Percentiles rank a stretch among this genome's conserved stretches.
phyloP scores from a whole-genome alignment of 2,329 filamentous ascomycete genomes.

The Cercospora zeina region DNA sequence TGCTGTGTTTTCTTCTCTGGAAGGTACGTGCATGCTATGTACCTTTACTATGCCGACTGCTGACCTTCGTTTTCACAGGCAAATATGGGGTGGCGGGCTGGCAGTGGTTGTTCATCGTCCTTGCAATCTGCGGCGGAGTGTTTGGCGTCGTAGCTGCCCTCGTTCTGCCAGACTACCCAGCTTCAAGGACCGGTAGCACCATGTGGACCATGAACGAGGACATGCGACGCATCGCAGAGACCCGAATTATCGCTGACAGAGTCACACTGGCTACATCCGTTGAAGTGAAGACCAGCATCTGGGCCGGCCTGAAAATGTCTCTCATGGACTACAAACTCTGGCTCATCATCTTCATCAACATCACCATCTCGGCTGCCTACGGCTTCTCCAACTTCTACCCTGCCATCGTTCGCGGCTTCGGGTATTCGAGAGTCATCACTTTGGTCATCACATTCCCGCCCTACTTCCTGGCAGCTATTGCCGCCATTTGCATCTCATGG shows the following conservation, averaged over 20 bases:
- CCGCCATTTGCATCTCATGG: constrained; percentile 57
- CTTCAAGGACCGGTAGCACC: constrained; percentile 22
- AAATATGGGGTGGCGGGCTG: constrained; percentile 44
- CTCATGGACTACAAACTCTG: constrained; percentile 55
- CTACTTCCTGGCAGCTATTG: constrained; percentile 58
- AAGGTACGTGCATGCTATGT: constrained; percentile 20
- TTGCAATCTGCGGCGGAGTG: not conserved
- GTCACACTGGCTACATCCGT: constrained; percentile 47
- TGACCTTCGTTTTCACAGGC: not conserved
- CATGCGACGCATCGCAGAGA: constrained; percentile 56
- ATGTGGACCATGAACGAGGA: constrained; percentile 48
- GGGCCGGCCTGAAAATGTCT: constrained; percentile 52
- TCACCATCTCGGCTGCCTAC: constrained; percentile 54
- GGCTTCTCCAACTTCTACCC: constrained; percentile 68
- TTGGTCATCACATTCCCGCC: constrained; percentile 59
- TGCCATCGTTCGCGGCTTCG: constrained; percentile 61
- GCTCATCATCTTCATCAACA: constrained; percentile 57
- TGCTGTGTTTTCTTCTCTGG: constrained; percentile 43
- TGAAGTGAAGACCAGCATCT: constrained; percentile 43
- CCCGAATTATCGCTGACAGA: constrained; percentile 52
- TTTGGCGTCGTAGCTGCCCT: constrained; percentile 37
- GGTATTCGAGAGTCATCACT: constrained; percentile 57
- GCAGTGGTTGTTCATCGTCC: constrained; percentile 42
- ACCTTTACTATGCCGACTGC: constrained; percentile 32
- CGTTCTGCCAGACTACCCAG: constrained; percentile 53